Evolutionary conservation across 1,284 basidiomycete genomes (phyloP), one percentile per base, ranked within the genome.

Genomic region (Xerocomus cyaneibrunnescens): DNA sequence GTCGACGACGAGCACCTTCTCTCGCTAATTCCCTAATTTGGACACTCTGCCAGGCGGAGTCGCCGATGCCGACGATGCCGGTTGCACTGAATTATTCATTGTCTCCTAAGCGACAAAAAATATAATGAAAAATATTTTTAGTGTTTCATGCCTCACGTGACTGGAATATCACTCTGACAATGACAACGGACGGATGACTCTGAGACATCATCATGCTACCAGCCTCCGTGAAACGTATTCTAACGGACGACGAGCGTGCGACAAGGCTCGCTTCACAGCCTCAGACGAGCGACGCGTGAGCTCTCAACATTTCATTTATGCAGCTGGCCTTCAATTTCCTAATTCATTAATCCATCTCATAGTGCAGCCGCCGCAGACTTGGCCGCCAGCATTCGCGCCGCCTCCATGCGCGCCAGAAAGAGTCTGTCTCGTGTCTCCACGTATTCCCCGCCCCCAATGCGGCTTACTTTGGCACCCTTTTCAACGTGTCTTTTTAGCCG

Each of bases 181-280:
- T 39, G 37, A 27, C 39, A n/a, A n/a, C n/a, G n/a, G 21, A 25
- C 39, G 39, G 27, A 28, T 30, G 39, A 30, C 39, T 41, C 46
- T 28, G 40, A 48, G 31, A 50, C 50, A 32, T 32, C 22, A 7
- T 36, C 12, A 46, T 54, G 51, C 14, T 54, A 12, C 41, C 53
- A 32, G 57, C 52, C 27, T 45, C 66, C 47, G 58, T 66, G 59
- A 80, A 81, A 64, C 77, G 79, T 50, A 56, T 69, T 8, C 63
- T 75, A 10, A 77, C 75, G 32, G 73, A 74, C 50, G 70, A 74
- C 52, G 63, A 64, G 39, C 69, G 68, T 56, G 62, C 70, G 49
- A 64, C 66, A 16, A 62, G 62, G 21, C 48, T 60, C 48, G 70
- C 67, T 44, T 70, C 71, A 23, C 45, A 55, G 43, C 57, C 51